Evolutionary conservation across 2,329 filamentous ascomycete genomes (phyloP).

Genomic region (Colletotrichum sp.): DNA sequence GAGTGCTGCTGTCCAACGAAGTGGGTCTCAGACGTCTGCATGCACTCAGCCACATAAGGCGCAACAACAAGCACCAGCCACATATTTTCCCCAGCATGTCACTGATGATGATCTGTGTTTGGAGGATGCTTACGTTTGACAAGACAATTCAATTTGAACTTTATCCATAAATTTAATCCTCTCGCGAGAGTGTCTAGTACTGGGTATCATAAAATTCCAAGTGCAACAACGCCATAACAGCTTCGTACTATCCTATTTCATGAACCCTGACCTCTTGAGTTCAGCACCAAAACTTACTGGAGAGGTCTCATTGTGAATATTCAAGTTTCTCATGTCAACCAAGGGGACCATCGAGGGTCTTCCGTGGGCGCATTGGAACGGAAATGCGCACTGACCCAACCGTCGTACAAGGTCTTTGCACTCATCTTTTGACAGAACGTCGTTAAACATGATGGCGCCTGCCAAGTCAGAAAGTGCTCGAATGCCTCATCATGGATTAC

Average conservation of each 20-base stretch:
- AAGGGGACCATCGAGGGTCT: slow-evolving; percentile 69
- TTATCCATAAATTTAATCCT: rapidly evolving
- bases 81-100: not conserved
- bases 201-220: not conserved
- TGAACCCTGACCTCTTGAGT: slow-evolving; percentile 1
- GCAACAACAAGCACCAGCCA: not conserved
- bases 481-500: slow-evolving; percentile 8
- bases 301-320: not conserved
- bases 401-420: slow-evolving; percentile 62
- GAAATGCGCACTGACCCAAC: slow-evolving; percentile 70
- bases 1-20: not conserved
- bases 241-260: not conserved
- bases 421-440: slow-evolving; percentile 61
- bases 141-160: not conserved
- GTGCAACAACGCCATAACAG: not conserved
- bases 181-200: not conserved
- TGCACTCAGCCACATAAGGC: not conserved
- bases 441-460: slow-evolving; percentile 86
- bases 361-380: slow-evolving; percentile 86
- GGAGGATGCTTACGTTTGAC: not conserved
- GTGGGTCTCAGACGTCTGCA: not conserved
- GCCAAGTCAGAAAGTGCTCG: slow-evolving; percentile 1
- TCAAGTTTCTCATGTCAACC: slow-evolving; percentile 50
- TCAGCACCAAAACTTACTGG: slow-evolving; percentile 7
- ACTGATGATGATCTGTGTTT: not conserved